Base-by-base conservation (phyloP, 2,329 filamentous ascomycete species). In the Lasiodiplodia citricola region DNA sequence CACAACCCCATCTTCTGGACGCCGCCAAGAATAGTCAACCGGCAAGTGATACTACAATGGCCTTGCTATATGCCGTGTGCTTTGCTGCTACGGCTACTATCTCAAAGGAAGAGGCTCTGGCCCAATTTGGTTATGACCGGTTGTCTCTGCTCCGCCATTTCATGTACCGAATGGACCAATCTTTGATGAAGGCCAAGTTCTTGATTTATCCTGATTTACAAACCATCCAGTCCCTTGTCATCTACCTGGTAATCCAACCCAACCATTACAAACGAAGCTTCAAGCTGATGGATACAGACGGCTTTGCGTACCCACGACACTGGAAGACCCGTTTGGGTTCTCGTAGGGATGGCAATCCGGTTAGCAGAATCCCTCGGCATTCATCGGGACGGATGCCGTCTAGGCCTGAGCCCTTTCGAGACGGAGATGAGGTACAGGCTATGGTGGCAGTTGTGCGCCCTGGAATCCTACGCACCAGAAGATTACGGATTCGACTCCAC, bases 221-320 rank as follows among this genome's bases (percentile, higher is more conserved):
- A n/a, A 37, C 50, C 18, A 2, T 65, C 7, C 62, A 65, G 28
- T 31, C 62, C 4, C 47, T 65, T 44, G 62, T 54, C 14, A 65
- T 65, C 8, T 65, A 65, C 16, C 18, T 65, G 50, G 62, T 65
- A 65, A n/a, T 10, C 14, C 10, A 6, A 6, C n/a, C 3, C 7
- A 16, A 14, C 37, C 35, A 10, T 25, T 10, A 4, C 35, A 4
- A n/a, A 6, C 3, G 3, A 28, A 63, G 4, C 8, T 8, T 2
- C 14, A 51, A 11, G 57, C 62, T 65, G 23, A 65, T 41, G 3
- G 4, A 21, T n/a, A 21, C 18, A 65, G 62, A 55, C 28, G 6
- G 31, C 62, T 14, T 23, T 65, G 3, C 62, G 62, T 18, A 65
- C 62, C 28, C 62, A 65, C n/a, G 62, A 65, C 21, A 65, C 51